Evolutionary conservation across 1,139 yeast genomes (phyloP).

Genomic region (Candida sanyaensis): DNA sequence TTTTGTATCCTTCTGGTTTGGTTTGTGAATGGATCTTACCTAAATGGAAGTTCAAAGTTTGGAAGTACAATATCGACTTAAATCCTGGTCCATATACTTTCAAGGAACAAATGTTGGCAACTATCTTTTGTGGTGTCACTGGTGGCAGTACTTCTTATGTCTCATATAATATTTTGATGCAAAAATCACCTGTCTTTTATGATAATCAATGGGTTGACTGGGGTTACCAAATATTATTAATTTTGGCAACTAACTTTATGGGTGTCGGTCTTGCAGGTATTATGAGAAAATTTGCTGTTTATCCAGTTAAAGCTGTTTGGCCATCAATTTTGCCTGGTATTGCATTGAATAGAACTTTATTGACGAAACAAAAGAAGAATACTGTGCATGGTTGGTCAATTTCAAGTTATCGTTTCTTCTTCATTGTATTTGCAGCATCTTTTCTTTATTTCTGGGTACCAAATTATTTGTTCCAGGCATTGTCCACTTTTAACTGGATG

Average conservation of each 20-base stretch:
- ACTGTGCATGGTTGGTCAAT: constrained; percentile 39
- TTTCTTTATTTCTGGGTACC: constrained; percentile 40
- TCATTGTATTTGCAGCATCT: constrained; percentile 21
- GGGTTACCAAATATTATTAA: constrained; percentile 53
- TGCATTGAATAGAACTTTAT: constrained; percentile 58
- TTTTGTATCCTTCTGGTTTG: constrained; percentile 26
- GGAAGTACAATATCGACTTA: constrained; percentile 16
- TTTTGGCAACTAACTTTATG: constrained; percentile 55
- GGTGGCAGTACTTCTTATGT: constrained; percentile 30
- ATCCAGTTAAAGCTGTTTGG: constrained; percentile 60
- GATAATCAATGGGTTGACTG: constrained; percentile 44
- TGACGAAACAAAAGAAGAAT: constrained; percentile 42
- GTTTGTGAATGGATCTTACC: constrained; percentile 24
- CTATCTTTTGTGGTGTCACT: constrained; percentile 14
- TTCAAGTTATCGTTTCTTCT: constrained; percentile 33
- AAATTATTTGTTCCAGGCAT: constrained; percentile 31
- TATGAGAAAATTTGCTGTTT: constrained; percentile 55
- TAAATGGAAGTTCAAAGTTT: constrained; percentile 14
- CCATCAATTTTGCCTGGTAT: constrained; percentile 56
- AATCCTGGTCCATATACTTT: constrained; percentile 32
- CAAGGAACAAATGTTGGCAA: constrained; percentile 31
- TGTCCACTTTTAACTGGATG: constrained; percentile 37
- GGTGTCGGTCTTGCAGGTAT: constrained; percentile 70
- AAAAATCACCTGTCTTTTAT: constrained; percentile 38
- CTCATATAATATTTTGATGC: constrained; percentile 20